Conservation (phyloP, 2,329 filamentous ascomycete species). For the Aspergillus brunneoviolaceus region DNA sequence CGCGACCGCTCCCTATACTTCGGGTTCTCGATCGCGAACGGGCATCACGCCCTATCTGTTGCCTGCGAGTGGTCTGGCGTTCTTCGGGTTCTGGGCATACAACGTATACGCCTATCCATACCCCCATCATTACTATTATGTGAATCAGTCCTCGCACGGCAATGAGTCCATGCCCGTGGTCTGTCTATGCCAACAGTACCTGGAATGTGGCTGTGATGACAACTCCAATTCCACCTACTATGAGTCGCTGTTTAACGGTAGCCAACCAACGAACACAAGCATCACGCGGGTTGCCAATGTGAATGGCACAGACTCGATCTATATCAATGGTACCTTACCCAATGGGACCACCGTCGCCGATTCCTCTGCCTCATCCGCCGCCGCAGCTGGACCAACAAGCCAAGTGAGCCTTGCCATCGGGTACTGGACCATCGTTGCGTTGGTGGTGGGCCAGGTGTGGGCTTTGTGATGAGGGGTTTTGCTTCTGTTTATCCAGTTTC, state of each 20-base stretch:
- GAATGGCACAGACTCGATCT: conserved; percentile 47
- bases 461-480: conserved; percentile 19
- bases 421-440: conserved; percentile 43
- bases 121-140: conserved; percentile 48
- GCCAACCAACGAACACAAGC: conserved; percentile 39
- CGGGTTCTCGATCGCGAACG: conserved; percentile 47
- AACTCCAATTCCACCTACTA: conserved; percentile 47
- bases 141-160: conserved; percentile 44
- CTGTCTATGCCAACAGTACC: conserved; percentile 57
- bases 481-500: not conserved
- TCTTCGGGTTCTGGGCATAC: conserved; percentile 57
- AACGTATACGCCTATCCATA: conserved; percentile 58
- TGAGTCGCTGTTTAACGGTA: conserved; percentile 44
- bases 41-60: conserved; percentile 53
- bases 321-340: conserved; percentile 49
- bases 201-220: conserved; percentile 59
- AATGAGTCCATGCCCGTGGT: conserved; percentile 55
- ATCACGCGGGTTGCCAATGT: conserved; percentile 39
- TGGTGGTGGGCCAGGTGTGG: conserved; percentile 38
- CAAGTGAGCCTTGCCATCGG: conserved; percentile 35
- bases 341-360: conserved; percentile 46
- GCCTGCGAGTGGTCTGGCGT: conserved; percentile 44
- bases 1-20: conserved; percentile 50
- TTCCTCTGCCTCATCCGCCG: conserved; percentile 22
- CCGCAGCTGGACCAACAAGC: conserved; percentile 12